These are phyloP conservation scores for Fusarium lyarnte DNA, from an alignment of 2,329 filamentous ascomycete genomes.

Conservation along the genomic window DNA sequence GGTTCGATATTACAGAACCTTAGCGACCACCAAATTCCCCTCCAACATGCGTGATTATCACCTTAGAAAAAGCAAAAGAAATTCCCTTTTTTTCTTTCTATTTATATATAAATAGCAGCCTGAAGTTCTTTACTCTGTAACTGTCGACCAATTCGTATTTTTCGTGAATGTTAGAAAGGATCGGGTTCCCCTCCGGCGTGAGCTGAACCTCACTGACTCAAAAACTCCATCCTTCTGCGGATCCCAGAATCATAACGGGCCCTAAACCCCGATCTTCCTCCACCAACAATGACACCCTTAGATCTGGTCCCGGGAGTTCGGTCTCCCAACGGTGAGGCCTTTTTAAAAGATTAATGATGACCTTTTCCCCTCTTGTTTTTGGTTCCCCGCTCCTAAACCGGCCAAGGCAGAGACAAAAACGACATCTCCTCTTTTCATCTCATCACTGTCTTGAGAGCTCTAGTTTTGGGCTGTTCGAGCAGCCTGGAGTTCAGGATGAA, in stretches of 20 bases:
- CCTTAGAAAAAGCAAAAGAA: too few relatives aligned
- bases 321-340: background rate
- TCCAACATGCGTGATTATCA: background rate
- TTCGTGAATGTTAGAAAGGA: background rate
- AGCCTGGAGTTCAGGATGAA: background rate
- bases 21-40: rapidly evolving
- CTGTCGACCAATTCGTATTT: background rate
- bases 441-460: background rate
- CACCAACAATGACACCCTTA: background rate
- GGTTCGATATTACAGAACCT: background rate
- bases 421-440: background rate
- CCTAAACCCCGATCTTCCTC: conserved; percentile 12
- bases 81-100: too few relatives aligned
- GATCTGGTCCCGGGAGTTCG: background rate
- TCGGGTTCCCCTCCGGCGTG: conserved; percentile 1
- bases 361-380: background rate
- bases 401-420: background rate
- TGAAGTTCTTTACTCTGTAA: background rate
- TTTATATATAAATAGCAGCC: rapidly evolving
- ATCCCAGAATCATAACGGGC: background rate
- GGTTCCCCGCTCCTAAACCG: background rate
- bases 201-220: background rate
- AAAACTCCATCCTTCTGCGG: background rate
- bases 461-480: background rate
- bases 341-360: background rate